Conservation (phyloP, 441 rosid species). For the Brassica hybrid region DNA sequence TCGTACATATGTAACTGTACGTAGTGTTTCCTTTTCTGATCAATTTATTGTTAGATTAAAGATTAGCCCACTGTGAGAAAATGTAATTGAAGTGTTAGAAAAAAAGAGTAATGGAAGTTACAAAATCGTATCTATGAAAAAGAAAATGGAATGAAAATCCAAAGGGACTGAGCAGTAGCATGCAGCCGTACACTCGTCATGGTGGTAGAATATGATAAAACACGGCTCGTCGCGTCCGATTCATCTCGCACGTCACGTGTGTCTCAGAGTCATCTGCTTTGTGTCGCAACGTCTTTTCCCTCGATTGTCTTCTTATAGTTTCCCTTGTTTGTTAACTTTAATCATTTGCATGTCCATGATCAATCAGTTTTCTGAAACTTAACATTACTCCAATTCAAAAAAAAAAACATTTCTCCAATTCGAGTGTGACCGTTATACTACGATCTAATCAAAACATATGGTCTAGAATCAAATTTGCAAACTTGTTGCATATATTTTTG, state of each 20-base stretch:
- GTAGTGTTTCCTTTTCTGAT: no score
- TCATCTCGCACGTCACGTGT: slow-evolving; percentile 18
- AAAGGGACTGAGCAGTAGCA: slow-evolving; percentile 7
- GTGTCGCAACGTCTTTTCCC: slow-evolving; percentile 22
- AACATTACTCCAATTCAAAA: no score
- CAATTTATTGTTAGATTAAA: no score
- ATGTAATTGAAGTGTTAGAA: background rate
- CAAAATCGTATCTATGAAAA: background rate
- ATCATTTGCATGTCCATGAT: background rate
- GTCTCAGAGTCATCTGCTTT: slow-evolving; percentile 12
- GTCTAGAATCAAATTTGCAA: background rate
- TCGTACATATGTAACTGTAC: no score
- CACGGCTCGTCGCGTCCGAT: slow-evolving; percentile 28
- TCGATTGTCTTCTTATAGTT: slow-evolving; percentile 6
- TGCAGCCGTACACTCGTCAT: slow-evolving; percentile 34
- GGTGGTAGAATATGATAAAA: background rate
- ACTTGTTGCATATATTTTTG: background rate
- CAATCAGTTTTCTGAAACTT: no score
- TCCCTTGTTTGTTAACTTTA: background rate
- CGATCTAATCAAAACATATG: background rate
- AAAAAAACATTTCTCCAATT: no score
- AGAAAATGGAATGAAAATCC: background rate
- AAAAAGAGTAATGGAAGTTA: background rate
- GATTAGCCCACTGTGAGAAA: no score
- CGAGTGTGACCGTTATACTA: background rate